Base-by-base conservation (phyloP, 305 asterid species). In the Fraxinus sp. region DNA sequence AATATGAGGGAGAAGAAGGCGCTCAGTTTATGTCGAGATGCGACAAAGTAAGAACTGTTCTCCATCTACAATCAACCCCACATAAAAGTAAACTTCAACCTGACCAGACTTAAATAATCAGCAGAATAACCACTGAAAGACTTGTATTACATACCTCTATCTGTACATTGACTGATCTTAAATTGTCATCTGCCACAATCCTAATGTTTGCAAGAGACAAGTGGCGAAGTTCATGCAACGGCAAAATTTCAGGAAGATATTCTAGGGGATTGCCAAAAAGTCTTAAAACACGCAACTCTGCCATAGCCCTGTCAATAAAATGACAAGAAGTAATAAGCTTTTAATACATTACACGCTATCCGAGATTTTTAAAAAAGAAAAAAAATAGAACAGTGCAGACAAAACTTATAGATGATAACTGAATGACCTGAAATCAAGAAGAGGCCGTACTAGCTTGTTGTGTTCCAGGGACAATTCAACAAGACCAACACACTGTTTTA, bases 1-100 rank as follows among this genome's bases (percentile, higher is more conserved):
- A 97, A 97, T 89, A 97, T 91, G 85, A 97, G 99, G 79, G 99
- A 91, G 89, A 97, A 97, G 92, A 97, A 95, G 88, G 97, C 98
- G 81, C 99, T 97, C 90, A 97, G 88, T 88, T 93, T 97, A 87
- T 97, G 98, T 80, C 98, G 97, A 74, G 98, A 95, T 57, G 98
- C 98, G 79, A 84, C 94, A 88, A 97, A 95, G 89, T 95, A 97
- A 77, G 99, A 95, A 90, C 91, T 97, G 87, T 97, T 92, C 93
- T 97, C 99, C 95, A 86, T 90, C 99, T 97, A 95, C 86, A 88
- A 86, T 84, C 80, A 84, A 83, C n/a, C n/a, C 80, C 84, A 78
- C 52, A 83, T 84, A 77, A 74, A 57, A 76, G 85, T 44, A 78
- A 62, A 76, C 80, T 79, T 88, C 81, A 83, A 83, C 66, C 80